Evolutionary conservation across 768 basidiomycete genomes (phyloP).

Genomic region (Strobilomyces confusus): DNA sequence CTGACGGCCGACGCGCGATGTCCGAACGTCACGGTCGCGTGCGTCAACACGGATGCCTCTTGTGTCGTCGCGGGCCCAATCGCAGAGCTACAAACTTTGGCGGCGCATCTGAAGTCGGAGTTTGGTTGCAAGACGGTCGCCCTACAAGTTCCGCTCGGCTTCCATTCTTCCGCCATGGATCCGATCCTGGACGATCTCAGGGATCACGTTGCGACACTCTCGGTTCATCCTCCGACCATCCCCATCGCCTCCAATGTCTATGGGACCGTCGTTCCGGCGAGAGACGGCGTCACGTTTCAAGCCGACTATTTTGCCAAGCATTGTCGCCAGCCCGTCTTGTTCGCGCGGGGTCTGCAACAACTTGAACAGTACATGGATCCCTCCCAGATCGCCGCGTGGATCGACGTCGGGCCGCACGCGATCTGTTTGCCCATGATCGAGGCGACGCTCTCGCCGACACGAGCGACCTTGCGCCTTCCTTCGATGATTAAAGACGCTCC

Average conservation of each 20-base stretch:
- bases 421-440: constrained; percentile 55
- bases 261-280: constrained; percentile 50
- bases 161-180: constrained; percentile 61
- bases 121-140: constrained; percentile 38
- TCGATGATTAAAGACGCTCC: constrained; percentile 47
- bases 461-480: constrained; percentile 39
- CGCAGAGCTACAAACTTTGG: constrained; percentile 39
- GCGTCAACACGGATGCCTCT: constrained; percentile 56
- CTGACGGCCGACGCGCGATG: constrained; percentile 34
- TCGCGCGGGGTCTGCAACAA: constrained; percentile 46
- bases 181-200: constrained; percentile 51
- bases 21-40: constrained; percentile 46
- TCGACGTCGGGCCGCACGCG: constrained; percentile 67
- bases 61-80: constrained; percentile 59
- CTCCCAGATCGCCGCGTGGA: constrained; percentile 42
- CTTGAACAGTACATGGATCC: constrained; percentile 31
- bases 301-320: constrained; percentile 55
- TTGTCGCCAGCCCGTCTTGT: constrained; percentile 53
- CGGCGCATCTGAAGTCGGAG: constrained; percentile 35
- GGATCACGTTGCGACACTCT: constrained; percentile 34
- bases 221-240: constrained; percentile 47
- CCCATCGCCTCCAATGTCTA: constrained; percentile 61
- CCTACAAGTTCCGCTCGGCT: constrained; percentile 57
- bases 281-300: constrained; percentile 46
- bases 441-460: constrained; percentile 24